Evolutionary conservation across 331 rosid genomes (phyloP).

Genomic region (Malus hybrid): DNA sequence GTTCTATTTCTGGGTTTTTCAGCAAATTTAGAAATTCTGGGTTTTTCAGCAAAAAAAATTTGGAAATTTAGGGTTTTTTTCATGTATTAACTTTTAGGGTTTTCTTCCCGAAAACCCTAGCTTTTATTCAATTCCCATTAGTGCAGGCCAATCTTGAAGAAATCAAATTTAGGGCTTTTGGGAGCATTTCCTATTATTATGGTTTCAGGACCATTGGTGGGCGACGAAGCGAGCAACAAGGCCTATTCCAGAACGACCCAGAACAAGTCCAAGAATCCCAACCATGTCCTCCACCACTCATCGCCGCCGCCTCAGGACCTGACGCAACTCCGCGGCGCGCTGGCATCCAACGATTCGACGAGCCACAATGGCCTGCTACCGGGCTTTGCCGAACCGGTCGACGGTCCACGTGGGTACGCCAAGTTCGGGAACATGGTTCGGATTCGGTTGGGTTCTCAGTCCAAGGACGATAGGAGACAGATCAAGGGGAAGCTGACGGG

Average conservation of each 20-base stretch:
- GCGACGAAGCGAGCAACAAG: slow-evolving; percentile 17
- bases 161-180: neutral
- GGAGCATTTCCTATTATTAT: neutral
- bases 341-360: slow-evolving; percentile 21
- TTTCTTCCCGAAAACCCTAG: neutral
- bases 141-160: neutral
- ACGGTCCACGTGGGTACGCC: slow-evolving; percentile 14
- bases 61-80: neutral
- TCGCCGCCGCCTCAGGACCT: neutral
- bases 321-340: neutral
- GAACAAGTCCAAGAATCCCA: slow-evolving; percentile 13
- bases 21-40: neutral
- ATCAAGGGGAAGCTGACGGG: slow-evolving; percentile 21
- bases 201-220: slow-evolving; percentile 36
- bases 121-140: neutral
- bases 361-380: neutral
- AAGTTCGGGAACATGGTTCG: slow-evolving; percentile 29
- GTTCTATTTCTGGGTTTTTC: neutral
- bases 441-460: slow-evolving; percentile 23
- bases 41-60: neutral
- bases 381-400: neutral
- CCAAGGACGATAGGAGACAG: slow-evolving; percentile 23
- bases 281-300: slow-evolving; percentile 11
- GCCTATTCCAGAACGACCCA: slow-evolving; percentile 13
- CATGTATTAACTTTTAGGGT: neutral